A percentile compares a stretch with the other conserved stretches of the same genome.
Conservation (phyloP, 441 rosid species). For the Dalechampia spathulata region DNA sequence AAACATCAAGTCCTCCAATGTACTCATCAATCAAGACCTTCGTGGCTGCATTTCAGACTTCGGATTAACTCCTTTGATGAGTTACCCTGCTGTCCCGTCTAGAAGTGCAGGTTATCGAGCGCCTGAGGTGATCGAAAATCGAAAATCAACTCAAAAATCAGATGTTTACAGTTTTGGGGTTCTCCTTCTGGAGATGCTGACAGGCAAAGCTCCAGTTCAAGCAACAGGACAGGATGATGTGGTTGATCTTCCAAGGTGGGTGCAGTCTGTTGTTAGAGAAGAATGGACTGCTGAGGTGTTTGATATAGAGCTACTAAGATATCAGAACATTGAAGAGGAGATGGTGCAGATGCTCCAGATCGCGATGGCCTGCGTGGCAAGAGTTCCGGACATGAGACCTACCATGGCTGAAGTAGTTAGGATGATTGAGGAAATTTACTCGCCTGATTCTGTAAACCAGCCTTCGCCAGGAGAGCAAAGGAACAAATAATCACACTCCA, state of each 20-base stretch:
- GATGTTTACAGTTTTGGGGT: constrained; percentile 94
- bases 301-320: constrained; percentile 61
- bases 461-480: constrained; percentile 33
- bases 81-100: constrained; percentile 45
- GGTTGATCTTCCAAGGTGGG: constrained; percentile 88
- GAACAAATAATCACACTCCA: constrained; percentile 24
- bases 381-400: constrained; percentile 67
- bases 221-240: constrained; percentile 56
- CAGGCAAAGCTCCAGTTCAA: constrained; percentile 72
- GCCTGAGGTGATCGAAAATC: constrained; percentile 75
- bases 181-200: constrained; percentile 79
- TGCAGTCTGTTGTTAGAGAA: constrained; percentile 83
- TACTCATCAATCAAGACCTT: constrained; percentile 49
- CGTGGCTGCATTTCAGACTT: constrained; percentile 61
- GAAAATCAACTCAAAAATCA: constrained; percentile 64
- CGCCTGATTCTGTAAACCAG: constrained; percentile 23
- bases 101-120: constrained; percentile 80
- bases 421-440: constrained; percentile 59
- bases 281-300: constrained; percentile 98
- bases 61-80: constrained; percentile 60
- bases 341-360: constrained; percentile 96
- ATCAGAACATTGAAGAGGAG: constrained; percentile 79
- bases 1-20: constrained; percentile 79
- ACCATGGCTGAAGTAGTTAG: constrained; percentile 56
- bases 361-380: constrained; percentile 79